phyloP scores from a whole-genome alignment of 371 early-diverging fungal species.

The Mucor sp. region DNA sequence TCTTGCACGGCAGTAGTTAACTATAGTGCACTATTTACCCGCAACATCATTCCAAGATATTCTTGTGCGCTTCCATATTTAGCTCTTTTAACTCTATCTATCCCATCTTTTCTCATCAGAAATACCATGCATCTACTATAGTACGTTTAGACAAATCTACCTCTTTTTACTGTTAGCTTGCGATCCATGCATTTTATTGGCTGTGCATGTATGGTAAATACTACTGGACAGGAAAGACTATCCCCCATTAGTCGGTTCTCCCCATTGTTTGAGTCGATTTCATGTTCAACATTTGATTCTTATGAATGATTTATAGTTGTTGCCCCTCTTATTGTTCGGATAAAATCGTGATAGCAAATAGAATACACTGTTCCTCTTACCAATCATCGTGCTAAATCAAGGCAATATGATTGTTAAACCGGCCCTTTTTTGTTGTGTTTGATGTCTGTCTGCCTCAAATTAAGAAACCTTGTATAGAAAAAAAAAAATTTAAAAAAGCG shows the following conservation, averaged over 20 bases:
- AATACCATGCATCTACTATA: too few species aligned
- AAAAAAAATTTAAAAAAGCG: neutral
- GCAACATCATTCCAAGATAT: too few species aligned
- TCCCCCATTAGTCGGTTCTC: conserved; percentile 2
- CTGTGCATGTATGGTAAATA: neutral
- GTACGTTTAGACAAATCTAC: neutral
- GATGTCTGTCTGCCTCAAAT: conserved; percentile 7
- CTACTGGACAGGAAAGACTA: neutral
- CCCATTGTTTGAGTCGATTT: conserved; percentile 15
- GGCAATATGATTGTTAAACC: neutral
- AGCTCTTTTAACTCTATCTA: too few species aligned
- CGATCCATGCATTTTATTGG: neutral
- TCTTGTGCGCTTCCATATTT: too few species aligned
- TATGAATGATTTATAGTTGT: neutral
- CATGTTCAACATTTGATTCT: neutral
- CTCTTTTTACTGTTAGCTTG: neutral
- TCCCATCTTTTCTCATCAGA: too few species aligned
- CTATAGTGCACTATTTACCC: too few species aligned
- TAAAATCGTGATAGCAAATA: neutral
- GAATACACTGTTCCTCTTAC: neutral
- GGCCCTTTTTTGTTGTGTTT: conserved; percentile 8
- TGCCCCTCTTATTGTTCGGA: conserved; percentile 1
- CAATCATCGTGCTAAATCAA: neutral
- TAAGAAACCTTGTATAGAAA: neutral
- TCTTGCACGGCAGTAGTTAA: too few species aligned